phyloP scores from a whole-genome alignment of 2,329 filamentous ascomycete genomes.

The Fusarium pilosicola region DNA sequence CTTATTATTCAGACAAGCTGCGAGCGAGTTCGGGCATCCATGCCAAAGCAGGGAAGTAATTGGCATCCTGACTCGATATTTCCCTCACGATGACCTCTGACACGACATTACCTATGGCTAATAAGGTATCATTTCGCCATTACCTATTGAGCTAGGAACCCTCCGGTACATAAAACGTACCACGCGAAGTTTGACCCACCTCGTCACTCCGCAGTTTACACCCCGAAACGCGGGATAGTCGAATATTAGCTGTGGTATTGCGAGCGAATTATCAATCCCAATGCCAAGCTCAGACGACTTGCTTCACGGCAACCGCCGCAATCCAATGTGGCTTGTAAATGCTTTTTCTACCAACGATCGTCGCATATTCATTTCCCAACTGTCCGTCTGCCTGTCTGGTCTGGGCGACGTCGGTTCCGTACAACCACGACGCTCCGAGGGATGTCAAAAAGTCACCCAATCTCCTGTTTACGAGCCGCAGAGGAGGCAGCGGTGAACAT shows the following conservation, averaged over 20 bases:
- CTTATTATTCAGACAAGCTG: neutral
- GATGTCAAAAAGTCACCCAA: neutral
- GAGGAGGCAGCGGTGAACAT: neutral
- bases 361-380: conserved; percentile 3
- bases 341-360: neutral
- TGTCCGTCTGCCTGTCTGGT: neutral
- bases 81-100: conserved; percentile 5
- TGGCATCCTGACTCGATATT: neutral
- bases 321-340: neutral
- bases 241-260: neutral
- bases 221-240: neutral
- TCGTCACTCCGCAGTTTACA: neutral
- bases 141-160: neutral
- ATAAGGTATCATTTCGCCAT: neutral
- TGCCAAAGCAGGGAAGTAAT: neutral
- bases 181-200: neutral
- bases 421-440: neutral
- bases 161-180: neutral
- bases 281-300: conserved; percentile 6
- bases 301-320: neutral
- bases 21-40: neutral
- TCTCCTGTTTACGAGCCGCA: neutral
- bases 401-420: neutral
- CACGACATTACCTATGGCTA: neutral
- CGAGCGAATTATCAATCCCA: neutral